These are phyloP conservation scores for Suillus variegatus DNA, from an alignment of 768 basidiomycete species.

Conservation along the genomic window DNA sequence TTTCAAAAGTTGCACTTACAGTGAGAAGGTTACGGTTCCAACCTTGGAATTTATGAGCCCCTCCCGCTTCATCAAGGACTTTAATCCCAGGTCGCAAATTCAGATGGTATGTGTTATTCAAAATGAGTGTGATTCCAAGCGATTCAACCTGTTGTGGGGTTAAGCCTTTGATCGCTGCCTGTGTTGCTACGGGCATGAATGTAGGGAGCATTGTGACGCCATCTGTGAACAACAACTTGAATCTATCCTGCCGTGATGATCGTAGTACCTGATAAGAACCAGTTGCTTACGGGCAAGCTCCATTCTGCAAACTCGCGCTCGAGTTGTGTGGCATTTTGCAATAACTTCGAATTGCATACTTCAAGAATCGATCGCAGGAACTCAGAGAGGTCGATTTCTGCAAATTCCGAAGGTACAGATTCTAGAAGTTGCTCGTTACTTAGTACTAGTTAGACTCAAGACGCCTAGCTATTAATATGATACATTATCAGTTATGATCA, in stretches of 20 bases:
- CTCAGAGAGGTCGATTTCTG: not conserved
- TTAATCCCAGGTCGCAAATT: constrained; percentile 82
- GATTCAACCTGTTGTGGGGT: constrained; percentile 83
- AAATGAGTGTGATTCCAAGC: constrained; percentile 77
- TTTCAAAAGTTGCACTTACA: constrained; percentile 39
- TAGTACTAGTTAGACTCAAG: not conserved
- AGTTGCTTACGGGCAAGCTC: constrained; percentile 65
- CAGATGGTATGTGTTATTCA: constrained; percentile 91
- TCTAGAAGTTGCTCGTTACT: not conserved
- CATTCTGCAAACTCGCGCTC: constrained; percentile 85
- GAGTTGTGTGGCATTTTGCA: constrained; percentile 79
- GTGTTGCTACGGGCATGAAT: constrained; percentile 94
- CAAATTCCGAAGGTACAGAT: not conserved
- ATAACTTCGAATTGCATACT: constrained; percentile 81
- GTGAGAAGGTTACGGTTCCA: constrained; percentile 87
- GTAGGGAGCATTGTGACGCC: constrained; percentile 83
- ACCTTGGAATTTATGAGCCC: constrained; percentile 89
- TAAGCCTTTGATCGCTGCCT: constrained; percentile 90
- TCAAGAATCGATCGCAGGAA: not conserved
- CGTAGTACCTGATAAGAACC: constrained; percentile 8
- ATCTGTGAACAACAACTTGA: constrained; percentile 43
- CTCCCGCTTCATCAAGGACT: constrained; percentile 72
- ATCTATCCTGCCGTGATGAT: not conserved
- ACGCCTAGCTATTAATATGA: not conserved
- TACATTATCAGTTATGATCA: not conserved